Evolutionary conservation across 2,329 filamentous ascomycete genomes (phyloP).

Genomic region (Alternaria conjuncta): DNA sequence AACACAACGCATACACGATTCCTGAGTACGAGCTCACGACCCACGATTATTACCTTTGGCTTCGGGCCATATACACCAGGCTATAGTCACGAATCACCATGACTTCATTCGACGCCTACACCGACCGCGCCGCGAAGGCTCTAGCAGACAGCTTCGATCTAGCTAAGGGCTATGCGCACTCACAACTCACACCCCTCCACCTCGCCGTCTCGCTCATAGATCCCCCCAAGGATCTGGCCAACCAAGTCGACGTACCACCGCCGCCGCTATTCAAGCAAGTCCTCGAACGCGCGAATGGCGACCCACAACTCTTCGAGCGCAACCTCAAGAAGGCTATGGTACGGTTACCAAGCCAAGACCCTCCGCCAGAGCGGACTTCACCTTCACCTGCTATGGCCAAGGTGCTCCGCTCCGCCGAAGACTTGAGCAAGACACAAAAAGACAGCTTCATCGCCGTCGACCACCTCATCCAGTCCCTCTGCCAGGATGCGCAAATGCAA

Average conservation of each 20-base stretch:
- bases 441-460: conserved; percentile 94
- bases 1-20: conserved; percentile 13
- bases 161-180: conserved; percentile 88
- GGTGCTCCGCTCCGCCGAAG: conserved; percentile 81
- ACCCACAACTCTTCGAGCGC: conserved; percentile 86
- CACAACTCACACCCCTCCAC: conserved; percentile 88
- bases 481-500: conserved; percentile 79
- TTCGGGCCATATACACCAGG: conserved; percentile 27
- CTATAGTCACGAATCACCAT: conserved; percentile 56
- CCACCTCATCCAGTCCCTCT: conserved; percentile 85
- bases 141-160: conserved; percentile 87
- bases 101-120: conserved; percentile 86
- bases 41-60: conserved; percentile 16
- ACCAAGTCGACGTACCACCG: conserved; percentile 63
- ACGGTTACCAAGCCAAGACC: conserved; percentile 90
- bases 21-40: conserved; percentile 18
- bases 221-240: conserved; percentile 76
- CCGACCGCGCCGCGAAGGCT: conserved; percentile 88
- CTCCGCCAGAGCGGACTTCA: conserved; percentile 86
- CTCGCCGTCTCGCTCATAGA: conserved; percentile 83
- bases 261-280: conserved; percentile 92
- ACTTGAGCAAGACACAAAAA: conserved; percentile 96
- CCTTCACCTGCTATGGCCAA: conserved; percentile 83
- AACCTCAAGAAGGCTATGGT: conserved; percentile 91
- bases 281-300: conserved; percentile 90